Evolutionary conservation across 108 stramenopile species (phyloP).

Genomic region (Cyclostephanos invisitatus): DNA sequence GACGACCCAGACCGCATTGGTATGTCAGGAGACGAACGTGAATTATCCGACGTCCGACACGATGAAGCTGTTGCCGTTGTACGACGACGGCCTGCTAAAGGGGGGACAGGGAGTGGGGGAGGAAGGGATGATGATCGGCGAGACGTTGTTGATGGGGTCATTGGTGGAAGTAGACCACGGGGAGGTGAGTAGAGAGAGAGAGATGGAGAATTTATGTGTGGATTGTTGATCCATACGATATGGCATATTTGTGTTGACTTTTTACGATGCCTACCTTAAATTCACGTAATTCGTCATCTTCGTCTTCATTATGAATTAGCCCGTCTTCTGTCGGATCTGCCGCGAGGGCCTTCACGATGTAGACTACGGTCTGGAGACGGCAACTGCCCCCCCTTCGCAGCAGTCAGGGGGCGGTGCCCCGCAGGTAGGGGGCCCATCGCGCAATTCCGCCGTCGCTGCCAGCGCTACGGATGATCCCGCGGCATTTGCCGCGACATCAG

Average conservation of each 20-base stretch:
- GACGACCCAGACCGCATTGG: neutral
- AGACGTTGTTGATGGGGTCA: slow-evolving; percentile 11
- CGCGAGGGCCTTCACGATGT: slow-evolving; percentile 88
- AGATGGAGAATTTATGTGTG: neutral
- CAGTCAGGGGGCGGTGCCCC: slow-evolving; percentile 41
- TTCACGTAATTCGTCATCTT: neutral
- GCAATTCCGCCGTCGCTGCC: neutral
- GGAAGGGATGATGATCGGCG: slow-evolving; percentile 17
- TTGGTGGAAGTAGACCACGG: slow-evolving; percentile 37
- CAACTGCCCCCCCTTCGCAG: slow-evolving; percentile 26
- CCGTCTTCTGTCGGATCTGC: slow-evolving; percentile 90
- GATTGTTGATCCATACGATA: neutral
- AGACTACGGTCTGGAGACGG: slow-evolving; percentile 47
- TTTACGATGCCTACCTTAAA: neutral
- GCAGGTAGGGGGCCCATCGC: slow-evolving; percentile 5
- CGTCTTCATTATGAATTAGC: slow-evolving; percentile 17
- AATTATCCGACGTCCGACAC: slow-evolving; percentile 64
- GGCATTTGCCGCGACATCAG: neutral
- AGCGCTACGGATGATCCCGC: neutral
- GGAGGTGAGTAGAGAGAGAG: slow-evolving; percentile 35
- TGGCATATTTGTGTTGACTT: neutral
- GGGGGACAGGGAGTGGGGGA: slow-evolving; percentile 18
- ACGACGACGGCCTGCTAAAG: slow-evolving; percentile 70
- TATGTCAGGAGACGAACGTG: slow-evolving; percentile 31
- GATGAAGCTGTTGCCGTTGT: slow-evolving; percentile 70